A percentile compares a stretch with the other conserved stretches of the same genome.
Conservation (phyloP, 495 filamentous ascomycete species). For the Mytilinidion resinicola region DNA sequence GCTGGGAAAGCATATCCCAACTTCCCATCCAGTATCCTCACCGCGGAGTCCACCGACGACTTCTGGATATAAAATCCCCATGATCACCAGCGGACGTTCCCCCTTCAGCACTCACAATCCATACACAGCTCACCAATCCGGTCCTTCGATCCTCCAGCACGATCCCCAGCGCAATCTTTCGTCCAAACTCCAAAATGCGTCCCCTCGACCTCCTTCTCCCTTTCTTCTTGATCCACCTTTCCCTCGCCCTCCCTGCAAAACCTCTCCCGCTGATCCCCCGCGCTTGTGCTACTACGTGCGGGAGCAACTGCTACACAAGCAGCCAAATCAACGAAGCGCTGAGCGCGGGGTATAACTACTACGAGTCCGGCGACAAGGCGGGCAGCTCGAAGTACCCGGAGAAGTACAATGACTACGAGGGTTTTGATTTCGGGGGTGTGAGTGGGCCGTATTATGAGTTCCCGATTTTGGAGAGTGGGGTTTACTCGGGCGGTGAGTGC, state of each 20-base stretch:
- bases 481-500: conserved; percentile 47
- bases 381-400: conserved; percentile 58
- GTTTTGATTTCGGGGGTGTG: conserved; percentile 53
- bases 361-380: conserved; percentile 42
- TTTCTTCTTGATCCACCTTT: not conserved
- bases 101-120: too few relatives aligned
- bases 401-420: conserved; percentile 67
- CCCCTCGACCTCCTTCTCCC: too few relatives aligned
- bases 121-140: too few relatives aligned
- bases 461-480: conserved; percentile 51
- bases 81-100: too few relatives aligned
- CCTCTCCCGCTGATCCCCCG: not conserved
- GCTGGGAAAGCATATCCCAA: too few relatives aligned
- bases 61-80: too few relatives aligned
- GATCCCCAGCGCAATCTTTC: too few relatives aligned
- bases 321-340: conserved; percentile 44
- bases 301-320: conserved; percentile 19
- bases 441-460: conserved; percentile 65
- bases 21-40: too few relatives aligned
- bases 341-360: conserved; percentile 44
- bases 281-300: conserved; percentile 10
- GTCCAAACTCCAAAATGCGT: too few relatives aligned
- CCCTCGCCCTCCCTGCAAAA: not conserved
- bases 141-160: too few relatives aligned
- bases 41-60: too few relatives aligned